These are phyloP conservation scores for Neopestalotiopsis sp. DNA, from an alignment of 2,329 filamentous ascomycete genomes.

Conservation along the genomic window DNA sequence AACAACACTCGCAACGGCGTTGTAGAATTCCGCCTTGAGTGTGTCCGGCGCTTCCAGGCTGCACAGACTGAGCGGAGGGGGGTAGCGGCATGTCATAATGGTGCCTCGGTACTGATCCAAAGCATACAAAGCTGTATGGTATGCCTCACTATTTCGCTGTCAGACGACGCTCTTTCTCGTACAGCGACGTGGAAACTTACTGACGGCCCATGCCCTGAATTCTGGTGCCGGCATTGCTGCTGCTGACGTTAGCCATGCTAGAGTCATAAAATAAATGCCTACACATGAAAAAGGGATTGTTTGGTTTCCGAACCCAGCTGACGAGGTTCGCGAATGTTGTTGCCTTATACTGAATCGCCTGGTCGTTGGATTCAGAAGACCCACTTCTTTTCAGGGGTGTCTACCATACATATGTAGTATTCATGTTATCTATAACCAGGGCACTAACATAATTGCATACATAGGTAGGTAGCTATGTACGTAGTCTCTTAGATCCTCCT, in stretches of 20 bases:
- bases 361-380: too few relatives aligned
- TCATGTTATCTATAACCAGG: too few relatives aligned
- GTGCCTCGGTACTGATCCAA: constrained; percentile 29
- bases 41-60: constrained; percentile 9
- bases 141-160: constrained; percentile 25
- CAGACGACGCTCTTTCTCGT: background rate
- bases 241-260: background rate
- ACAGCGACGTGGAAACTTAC: background rate
- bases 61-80: constrained; percentile 23
- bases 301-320: too few relatives aligned
- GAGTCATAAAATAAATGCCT: background rate
- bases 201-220: constrained; percentile 7
- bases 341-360: too few relatives aligned
- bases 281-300: too few relatives aligned
- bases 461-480: too few relatives aligned
- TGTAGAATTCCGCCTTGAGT: constrained; percentile 23
- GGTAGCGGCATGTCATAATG: constrained; percentile 28
- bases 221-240: background rate
- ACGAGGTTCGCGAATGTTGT: too few relatives aligned
- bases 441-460: too few relatives aligned
- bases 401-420: too few relatives aligned
- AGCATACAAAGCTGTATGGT: constrained; percentile 30
- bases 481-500: too few relatives aligned
- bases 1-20: constrained; percentile 23
- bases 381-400: too few relatives aligned